Percentiles rank a stretch among this genome's conserved stretches.
phyloP scores from a whole-genome alignment of 2,329 filamentous ascomycete species.

The Pseudogymnoascus sp. region DNA sequence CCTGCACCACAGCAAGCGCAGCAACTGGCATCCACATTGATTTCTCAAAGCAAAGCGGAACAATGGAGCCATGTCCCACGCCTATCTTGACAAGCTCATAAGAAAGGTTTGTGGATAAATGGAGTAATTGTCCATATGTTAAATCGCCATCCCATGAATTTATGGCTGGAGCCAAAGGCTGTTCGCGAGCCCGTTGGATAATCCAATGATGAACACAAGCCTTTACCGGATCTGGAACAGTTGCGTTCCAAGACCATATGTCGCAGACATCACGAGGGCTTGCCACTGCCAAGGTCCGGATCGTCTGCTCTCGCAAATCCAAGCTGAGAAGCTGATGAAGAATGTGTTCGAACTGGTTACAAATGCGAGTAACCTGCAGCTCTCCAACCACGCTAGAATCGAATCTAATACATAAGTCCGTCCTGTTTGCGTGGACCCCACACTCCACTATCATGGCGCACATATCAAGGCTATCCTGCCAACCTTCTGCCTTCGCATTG shows the following conservation, averaged over 20 bases:
- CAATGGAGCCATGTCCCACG: slow-evolving; percentile 3
- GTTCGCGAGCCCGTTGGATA: slow-evolving; percentile 3
- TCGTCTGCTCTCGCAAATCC: background rate
- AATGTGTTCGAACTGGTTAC: background rate
- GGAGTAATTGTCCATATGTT: slow-evolving; percentile 7
- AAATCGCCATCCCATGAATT: slow-evolving; percentile 9
- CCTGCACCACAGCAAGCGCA: slow-evolving; percentile 27
- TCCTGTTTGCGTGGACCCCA: background rate
- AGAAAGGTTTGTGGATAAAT: slow-evolving; percentile 7
- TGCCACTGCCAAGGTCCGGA: background rate
- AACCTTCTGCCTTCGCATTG: background rate
- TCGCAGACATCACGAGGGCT: background rate
- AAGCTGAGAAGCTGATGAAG: background rate
- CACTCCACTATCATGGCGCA: background rate
- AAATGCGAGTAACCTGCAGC: background rate
- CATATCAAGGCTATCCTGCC: background rate
- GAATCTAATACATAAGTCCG: background rate
- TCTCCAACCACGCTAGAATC: background rate
- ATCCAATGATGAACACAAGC: slow-evolving; percentile 8
- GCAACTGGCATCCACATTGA: slow-evolving; percentile 24
- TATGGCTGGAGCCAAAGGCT: slow-evolving; percentile 10
- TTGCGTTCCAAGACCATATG: slow-evolving; percentile 1
- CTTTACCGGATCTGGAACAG: background rate
- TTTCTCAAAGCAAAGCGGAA: slow-evolving; percentile 29
- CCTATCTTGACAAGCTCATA: background rate